Evolutionary conservation across 1,139 yeast genomes (phyloP).

Genomic region (Geotrichum cucujoidarum): DNA sequence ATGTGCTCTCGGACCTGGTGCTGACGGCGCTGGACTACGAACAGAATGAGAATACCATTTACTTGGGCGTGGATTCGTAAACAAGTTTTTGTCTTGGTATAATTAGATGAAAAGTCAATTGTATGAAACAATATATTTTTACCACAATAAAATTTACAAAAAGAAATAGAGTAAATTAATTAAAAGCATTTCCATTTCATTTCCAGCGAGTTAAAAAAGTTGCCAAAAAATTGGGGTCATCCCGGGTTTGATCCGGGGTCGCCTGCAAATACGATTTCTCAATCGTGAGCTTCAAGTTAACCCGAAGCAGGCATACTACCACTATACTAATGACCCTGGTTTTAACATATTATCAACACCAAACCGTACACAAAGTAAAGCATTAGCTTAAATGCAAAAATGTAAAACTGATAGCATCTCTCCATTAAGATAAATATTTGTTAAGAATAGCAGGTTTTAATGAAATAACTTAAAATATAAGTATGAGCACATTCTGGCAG

Average conservation of each 20-base stretch:
- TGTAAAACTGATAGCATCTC: too few relatives aligned
- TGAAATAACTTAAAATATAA: too few relatives aligned
- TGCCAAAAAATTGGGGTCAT: constrained; percentile 8
- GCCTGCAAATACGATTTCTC: constrained; percentile 5
- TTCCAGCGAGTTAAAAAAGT: too few relatives aligned
- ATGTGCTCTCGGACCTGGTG: constrained; percentile 14
- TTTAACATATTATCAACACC: neutral
- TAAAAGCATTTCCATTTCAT: too few relatives aligned
- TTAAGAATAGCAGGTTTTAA: too few relatives aligned
- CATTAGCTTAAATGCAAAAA: too few relatives aligned
- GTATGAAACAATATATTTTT: too few relatives aligned
- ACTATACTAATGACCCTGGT: constrained; percentile 1
- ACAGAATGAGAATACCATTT: constrained; percentile 2
- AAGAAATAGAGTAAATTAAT: too few relatives aligned
- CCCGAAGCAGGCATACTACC: constrained; percentile 5
- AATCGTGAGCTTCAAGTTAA: neutral
- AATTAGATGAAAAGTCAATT: too few relatives aligned
- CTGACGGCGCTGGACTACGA: constrained; percentile 4
- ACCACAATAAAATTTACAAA: too few relatives aligned
- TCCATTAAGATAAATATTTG: too few relatives aligned
- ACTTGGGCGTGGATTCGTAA: constrained; percentile 12
- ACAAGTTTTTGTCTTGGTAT: neutral
- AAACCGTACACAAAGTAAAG: neutral
- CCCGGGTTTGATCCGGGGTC: constrained; percentile 16
- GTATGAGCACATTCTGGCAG: too few relatives aligned